Evolutionary conservation across 306 rosid genomes (phyloP).

Genomic region (Myrica gale): DNA sequence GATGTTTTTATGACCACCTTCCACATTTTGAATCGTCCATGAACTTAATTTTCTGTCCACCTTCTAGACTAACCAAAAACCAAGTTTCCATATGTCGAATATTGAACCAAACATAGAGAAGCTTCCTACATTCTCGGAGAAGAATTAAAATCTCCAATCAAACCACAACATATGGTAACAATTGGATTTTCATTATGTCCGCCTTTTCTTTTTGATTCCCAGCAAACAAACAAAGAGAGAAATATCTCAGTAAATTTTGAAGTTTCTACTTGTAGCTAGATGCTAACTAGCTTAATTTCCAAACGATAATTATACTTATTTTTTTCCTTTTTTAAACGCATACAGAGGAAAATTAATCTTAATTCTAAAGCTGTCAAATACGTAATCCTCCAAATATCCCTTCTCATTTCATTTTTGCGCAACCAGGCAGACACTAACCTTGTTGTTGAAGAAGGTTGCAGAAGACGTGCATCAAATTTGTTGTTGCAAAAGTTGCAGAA

Average conservation of each 20-base stretch:
- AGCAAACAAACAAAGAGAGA: not conserved
- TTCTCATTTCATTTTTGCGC: not conserved
- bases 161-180: not conserved
- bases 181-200: not conserved
- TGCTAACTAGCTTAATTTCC: not conserved
- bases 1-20: not conserved
- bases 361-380: not conserved
- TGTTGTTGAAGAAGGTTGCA: no score
- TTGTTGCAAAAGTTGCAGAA: no score
- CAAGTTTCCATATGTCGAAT: not conserved
- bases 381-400: not conserved
- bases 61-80: not conserved
- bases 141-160: not conserved
- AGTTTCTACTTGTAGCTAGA: not conserved
- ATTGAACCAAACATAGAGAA: not conserved
- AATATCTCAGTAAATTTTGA: not conserved
- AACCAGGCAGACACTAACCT: slow-evolving; percentile 32
- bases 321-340: no score
- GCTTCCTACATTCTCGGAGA: no score
- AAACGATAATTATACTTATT: not conserved
- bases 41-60: not conserved
- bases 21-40: not conserved
- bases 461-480: no score
- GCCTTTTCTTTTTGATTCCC: not conserved
- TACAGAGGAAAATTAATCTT: not conserved